Conservation (phyloP, 1,284 basidiomycete species). For the Pyrrhoderma noxium region DNA sequence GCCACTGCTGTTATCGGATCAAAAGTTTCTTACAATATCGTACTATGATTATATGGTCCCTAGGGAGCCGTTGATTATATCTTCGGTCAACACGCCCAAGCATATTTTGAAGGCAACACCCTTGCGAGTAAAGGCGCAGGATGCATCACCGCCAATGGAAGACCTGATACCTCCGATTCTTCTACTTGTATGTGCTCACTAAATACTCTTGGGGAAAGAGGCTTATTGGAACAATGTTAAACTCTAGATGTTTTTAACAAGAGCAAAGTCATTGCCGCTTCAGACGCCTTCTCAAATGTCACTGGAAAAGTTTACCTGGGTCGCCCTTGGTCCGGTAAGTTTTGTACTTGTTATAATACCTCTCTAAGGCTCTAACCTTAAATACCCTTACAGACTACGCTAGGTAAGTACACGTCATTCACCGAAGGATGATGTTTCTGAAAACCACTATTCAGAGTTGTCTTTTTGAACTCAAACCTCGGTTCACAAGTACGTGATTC, state of each 20-base stretch:
- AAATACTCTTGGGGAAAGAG: conserved; percentile 4
- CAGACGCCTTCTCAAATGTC: conserved; percentile 20
- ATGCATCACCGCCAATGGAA: conserved; percentile 27
- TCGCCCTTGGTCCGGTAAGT: conserved; percentile 28
- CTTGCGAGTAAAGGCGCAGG: conserved; percentile 28
- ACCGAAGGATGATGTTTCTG: too few relatives aligned
- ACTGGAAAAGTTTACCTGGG: conserved; percentile 27
- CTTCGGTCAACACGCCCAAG: conserved; percentile 27
- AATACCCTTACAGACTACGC: conserved; percentile 21
- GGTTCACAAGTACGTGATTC: conserved; percentile 14
- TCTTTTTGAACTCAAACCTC: conserved; percentile 16
- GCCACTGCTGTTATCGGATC: background rate
- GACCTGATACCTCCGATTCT: conserved; percentile 16
- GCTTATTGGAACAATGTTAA: background rate
- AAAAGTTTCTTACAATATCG: background rate
- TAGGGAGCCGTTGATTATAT: conserved; percentile 31
- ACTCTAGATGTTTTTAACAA: conserved; percentile 25
- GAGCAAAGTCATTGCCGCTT: conserved; percentile 21
- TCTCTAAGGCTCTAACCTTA: too few relatives aligned
- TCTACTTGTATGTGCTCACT: conserved; percentile 17
- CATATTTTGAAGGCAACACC: conserved; percentile 28
- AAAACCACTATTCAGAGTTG: too few relatives aligned
- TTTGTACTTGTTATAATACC: too few relatives aligned
- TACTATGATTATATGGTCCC: background rate
- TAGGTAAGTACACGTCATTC: background rate